A percentile compares a stretch with the other conserved stretches of the same genome.
These are phyloP conservation scores for Sisymbrium altissimum DNA, from an alignment of 345 rosid genomes.

Conservation along the genomic window DNA sequence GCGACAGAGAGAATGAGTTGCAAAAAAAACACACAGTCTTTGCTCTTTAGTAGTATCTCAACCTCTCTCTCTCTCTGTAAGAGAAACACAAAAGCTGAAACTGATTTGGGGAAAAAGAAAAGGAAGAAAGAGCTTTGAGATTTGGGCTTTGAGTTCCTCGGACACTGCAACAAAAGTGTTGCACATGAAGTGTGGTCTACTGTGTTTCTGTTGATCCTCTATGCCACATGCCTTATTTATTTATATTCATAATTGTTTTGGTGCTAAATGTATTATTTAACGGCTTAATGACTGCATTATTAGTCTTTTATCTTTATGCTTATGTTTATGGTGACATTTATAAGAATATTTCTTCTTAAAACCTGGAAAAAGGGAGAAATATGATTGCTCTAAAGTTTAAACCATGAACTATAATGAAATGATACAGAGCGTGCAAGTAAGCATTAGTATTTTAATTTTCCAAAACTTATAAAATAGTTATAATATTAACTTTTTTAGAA, in stretches of 20 bases:
- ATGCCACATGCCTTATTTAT: slow-evolving; percentile 10
- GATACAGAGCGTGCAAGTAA: slow-evolving; percentile 13
- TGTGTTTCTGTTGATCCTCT: slow-evolving; percentile 22
- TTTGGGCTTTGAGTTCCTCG: slow-evolving; percentile 32
- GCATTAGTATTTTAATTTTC: neutral
- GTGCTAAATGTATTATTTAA: neutral
- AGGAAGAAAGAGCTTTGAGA: slow-evolving; percentile 18
- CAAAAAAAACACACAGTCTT: neutral
- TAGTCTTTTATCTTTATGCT: neutral
- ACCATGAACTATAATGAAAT: neutral
- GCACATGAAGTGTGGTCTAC: slow-evolving; percentile 23
- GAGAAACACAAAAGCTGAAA: neutral
- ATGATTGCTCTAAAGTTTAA: neutral
- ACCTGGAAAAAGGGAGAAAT: neutral
- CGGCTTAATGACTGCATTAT: neutral
- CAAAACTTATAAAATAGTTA: neutral
- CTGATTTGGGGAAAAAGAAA: neutral
- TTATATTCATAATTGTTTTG: neutral
- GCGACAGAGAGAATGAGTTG: slow-evolving; percentile 18
- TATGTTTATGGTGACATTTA: neutral
- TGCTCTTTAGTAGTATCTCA: neutral
- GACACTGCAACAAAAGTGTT: slow-evolving; percentile 16
- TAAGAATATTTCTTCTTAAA: slow-evolving; percentile 7
- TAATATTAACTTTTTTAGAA: neutral
- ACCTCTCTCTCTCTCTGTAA: neutral